Percentiles rank a stretch among this genome's conserved stretches.
phyloP scores from a whole-genome alignment of 768 basidiomycete genomes.

The Macrolepiota fuliginosa region DNA sequence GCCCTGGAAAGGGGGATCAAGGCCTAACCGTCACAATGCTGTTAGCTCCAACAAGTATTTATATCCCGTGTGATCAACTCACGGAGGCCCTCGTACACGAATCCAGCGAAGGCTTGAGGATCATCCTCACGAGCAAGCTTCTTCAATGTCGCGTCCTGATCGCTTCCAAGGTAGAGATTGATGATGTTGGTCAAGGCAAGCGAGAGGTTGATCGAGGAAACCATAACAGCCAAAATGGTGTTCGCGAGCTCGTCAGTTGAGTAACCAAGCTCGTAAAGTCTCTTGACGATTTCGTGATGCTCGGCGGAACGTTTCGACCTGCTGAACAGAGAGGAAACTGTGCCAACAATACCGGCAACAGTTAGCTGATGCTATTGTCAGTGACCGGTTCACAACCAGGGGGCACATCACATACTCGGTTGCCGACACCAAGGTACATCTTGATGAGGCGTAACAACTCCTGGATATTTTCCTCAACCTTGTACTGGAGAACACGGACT shows the following conservation, averaged over 20 bases:
- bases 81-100: slow-evolving; percentile 71
- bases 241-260: slow-evolving; percentile 64
- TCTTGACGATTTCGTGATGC: slow-evolving; percentile 52
- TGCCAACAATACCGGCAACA: slow-evolving; percentile 39
- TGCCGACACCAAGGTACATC: slow-evolving; percentile 37
- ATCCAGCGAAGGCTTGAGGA: slow-evolving; percentile 46
- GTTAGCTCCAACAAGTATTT: background rate
- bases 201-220: slow-evolving; percentile 66
- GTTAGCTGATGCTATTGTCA: slow-evolving; percentile 25
- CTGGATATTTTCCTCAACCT: slow-evolving; percentile 50
- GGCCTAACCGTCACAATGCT: slow-evolving; percentile 38
- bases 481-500: slow-evolving; percentile 51
- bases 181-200: slow-evolving; percentile 67
- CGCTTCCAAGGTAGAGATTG: slow-evolving; percentile 60
- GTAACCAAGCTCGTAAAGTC: slow-evolving; percentile 53
- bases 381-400: background rate
- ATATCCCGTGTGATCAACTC: slow-evolving; percentile 24
- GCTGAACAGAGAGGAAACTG: slow-evolving; percentile 44
- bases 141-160: slow-evolving; percentile 36
- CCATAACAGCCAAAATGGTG: slow-evolving; percentile 67
- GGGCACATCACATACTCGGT: slow-evolving; percentile 34
- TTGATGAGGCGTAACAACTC: slow-evolving; percentile 59
- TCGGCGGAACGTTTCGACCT: slow-evolving; percentile 40
- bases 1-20: slow-evolving; percentile 73
- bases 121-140: slow-evolving; percentile 29